Conservation (phyloP, 2,329 filamentous ascomycete genomes). For the Albifimbria verrucaria region DNA sequence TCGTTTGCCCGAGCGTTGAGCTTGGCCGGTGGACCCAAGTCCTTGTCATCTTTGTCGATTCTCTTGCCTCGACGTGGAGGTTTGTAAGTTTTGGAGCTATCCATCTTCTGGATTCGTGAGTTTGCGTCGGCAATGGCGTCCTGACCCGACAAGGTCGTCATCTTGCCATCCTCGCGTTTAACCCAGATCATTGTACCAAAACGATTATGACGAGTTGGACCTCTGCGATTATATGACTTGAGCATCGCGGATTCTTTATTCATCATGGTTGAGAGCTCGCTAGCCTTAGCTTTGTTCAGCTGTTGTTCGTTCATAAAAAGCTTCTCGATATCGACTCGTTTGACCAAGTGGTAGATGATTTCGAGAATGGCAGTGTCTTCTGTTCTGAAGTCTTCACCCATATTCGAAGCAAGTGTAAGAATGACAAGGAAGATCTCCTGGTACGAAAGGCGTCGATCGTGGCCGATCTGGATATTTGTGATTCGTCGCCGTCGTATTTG, state of each 20-base stretch:
- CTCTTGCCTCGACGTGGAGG: constrained; percentile 66
- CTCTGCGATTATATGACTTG: constrained; percentile 70
- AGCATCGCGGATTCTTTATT: constrained; percentile 83
- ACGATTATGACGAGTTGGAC: constrained; percentile 83
- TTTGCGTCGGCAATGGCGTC: constrained; percentile 73
- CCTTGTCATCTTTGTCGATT: constrained; percentile 62
- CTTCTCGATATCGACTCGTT: constrained; percentile 79
- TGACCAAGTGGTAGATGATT: constrained; percentile 87
- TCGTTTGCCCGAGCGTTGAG: constrained; percentile 72
- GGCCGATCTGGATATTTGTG: constrained; percentile 81
- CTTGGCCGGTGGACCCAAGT: constrained; percentile 71
- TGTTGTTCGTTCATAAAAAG: constrained; percentile 81
- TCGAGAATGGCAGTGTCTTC: constrained; percentile 91
- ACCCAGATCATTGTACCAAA: constrained; percentile 99
- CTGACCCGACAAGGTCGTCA: constrained; percentile 85
- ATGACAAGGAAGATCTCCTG: constrained; percentile 88
- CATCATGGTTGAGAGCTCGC: constrained; percentile 72
- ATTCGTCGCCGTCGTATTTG: constrained; percentile 81
- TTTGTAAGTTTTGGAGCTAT: constrained; percentile 85
- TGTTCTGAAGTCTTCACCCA: constrained; percentile 86
- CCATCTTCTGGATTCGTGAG: constrained; percentile 80
- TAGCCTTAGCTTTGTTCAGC: constrained; percentile 62
- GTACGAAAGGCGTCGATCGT: constrained; percentile 86
- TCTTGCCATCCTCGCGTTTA: constrained; percentile 78
- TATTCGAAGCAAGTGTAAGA: constrained; percentile 84